Conservation (phyloP, 306 rosid species). For the Potentilla sterilis region DNA sequence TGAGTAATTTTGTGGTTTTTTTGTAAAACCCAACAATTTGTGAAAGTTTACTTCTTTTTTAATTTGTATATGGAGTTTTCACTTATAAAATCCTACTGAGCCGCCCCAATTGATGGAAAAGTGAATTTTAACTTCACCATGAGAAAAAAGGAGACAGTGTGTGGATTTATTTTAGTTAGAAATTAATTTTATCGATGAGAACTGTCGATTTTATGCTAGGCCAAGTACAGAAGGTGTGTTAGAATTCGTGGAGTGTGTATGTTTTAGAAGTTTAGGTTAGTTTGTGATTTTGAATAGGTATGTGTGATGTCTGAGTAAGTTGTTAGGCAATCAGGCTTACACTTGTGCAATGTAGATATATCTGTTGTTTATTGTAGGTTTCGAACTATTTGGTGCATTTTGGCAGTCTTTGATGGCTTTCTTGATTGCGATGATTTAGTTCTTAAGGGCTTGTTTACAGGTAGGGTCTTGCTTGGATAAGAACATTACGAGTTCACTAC, state of each 20-base stretch:
- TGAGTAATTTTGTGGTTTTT: not conserved
- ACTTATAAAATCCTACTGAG: not conserved
- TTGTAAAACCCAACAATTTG: no score
- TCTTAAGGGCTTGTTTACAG: not conserved
- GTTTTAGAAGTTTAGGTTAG: not conserved
- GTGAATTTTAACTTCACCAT: not conserved
- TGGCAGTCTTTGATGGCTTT: not conserved
- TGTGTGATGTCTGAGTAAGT: not conserved
- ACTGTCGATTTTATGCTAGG: not conserved
- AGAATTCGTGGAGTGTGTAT: not conserved
- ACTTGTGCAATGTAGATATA: not conserved
- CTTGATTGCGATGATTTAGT: not conserved
- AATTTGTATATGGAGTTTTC: not conserved
- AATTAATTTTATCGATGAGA: no score
- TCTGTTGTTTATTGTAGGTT: not conserved
- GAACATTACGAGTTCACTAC: not conserved
- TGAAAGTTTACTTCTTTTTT: no score
- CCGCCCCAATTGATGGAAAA: not conserved
- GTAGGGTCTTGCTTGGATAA: not conserved
- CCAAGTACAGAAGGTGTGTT: not conserved
- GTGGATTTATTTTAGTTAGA: not conserved
- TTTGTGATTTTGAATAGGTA: no score
- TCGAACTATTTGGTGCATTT: not conserved
- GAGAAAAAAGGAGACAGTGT: not conserved
- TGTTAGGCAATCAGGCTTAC: not conserved